Percentiles rank a stretch among this genome's conserved stretches.
Evolutionary conservation across 306 rosid species (phyloP).

Genomic region (Trifolium fragiferum): DNA sequence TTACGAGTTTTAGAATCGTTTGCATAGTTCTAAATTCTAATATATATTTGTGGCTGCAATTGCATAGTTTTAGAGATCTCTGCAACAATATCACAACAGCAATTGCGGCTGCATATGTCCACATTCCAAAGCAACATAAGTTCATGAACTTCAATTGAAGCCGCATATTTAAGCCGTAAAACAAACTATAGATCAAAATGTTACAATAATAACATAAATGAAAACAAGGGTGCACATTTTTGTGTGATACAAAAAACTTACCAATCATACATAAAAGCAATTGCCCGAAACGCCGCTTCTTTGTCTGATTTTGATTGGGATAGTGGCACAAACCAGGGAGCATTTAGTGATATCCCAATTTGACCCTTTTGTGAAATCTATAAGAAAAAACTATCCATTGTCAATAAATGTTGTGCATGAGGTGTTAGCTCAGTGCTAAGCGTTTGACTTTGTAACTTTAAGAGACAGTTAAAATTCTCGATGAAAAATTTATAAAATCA

Average conservation of each 20-base stretch:
- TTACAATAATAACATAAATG: neutral
- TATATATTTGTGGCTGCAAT: too few species aligned
- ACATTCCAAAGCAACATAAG: neutral
- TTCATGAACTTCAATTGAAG: neutral
- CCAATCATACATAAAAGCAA: slow-evolving; percentile 62
- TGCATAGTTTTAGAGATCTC: neutral
- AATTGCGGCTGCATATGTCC: neutral
- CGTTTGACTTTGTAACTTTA: neutral
- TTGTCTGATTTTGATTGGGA: slow-evolving; percentile 49
- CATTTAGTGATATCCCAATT: slow-evolving; percentile 59
- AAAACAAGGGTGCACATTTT: slow-evolving; percentile 10
- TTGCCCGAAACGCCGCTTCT: slow-evolving; percentile 48
- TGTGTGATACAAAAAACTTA: slow-evolving; percentile 23
- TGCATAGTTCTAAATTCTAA: neutral
- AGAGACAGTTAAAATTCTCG: too few species aligned
- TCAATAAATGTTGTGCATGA: neutral
- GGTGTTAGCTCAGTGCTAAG: neutral
- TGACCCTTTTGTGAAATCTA: slow-evolving; percentile 61
- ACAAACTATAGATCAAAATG: neutral
- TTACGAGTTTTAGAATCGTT: neutral
- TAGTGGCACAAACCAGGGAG: slow-evolving; percentile 56
- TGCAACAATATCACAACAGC: neutral
- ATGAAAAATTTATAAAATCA: too few species aligned
- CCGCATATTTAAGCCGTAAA: neutral
- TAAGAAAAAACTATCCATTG: slow-evolving; percentile 18